Percentiles rank a stretch among this genome's conserved stretches.
phyloP scores from a whole-genome alignment of 371 early-diverging fungal species.

The Mucor saturninus region DNA sequence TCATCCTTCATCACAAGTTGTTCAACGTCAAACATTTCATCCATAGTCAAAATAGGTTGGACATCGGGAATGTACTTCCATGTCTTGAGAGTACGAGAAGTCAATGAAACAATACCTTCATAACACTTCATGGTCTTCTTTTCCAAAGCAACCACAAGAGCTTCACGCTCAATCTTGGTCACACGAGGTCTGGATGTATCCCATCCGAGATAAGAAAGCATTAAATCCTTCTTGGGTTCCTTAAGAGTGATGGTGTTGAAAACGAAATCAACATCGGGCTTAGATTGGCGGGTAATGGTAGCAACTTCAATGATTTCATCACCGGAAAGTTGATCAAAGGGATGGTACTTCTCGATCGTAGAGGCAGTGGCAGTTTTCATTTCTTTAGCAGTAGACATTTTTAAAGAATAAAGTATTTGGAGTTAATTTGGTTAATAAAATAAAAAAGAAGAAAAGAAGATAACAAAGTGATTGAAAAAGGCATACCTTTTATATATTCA shows the following conservation, averaged over 20 bases:
- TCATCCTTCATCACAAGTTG: slow-evolving; percentile 47
- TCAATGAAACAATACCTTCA: slow-evolving; percentile 50
- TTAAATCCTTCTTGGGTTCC: slow-evolving; percentile 49
- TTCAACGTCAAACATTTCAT: slow-evolving; percentile 58
- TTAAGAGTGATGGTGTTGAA: slow-evolving; percentile 59
- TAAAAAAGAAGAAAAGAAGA: slow-evolving; percentile 4
- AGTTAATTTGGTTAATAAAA: slow-evolving; percentile 6
- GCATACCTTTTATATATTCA: slow-evolving; percentile 25
- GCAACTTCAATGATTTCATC: slow-evolving; percentile 49
- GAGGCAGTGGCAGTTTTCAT: slow-evolving; percentile 45
- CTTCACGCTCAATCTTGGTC: slow-evolving; percentile 48
- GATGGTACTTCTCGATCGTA: slow-evolving; percentile 35
- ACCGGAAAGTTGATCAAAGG: slow-evolving; percentile 50
- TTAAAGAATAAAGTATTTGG: not conserved
- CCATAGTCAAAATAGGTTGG: slow-evolving; percentile 56
- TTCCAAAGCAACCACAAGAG: slow-evolving; percentile 48
- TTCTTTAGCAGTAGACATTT: slow-evolving; percentile 46
- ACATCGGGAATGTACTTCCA: slow-evolving; percentile 50
- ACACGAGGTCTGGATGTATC: slow-evolving; percentile 39
- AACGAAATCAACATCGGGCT: slow-evolving; percentile 39
- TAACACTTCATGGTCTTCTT: slow-evolving; percentile 43
- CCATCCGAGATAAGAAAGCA: slow-evolving; percentile 58
- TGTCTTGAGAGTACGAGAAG: slow-evolving; percentile 28
- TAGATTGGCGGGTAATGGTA: slow-evolving; percentile 40
- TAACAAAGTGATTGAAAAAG: slow-evolving; percentile 8